Base-by-base conservation (phyloP, 306 rosid genomes). In the Castanopsis chinensis region DNA sequence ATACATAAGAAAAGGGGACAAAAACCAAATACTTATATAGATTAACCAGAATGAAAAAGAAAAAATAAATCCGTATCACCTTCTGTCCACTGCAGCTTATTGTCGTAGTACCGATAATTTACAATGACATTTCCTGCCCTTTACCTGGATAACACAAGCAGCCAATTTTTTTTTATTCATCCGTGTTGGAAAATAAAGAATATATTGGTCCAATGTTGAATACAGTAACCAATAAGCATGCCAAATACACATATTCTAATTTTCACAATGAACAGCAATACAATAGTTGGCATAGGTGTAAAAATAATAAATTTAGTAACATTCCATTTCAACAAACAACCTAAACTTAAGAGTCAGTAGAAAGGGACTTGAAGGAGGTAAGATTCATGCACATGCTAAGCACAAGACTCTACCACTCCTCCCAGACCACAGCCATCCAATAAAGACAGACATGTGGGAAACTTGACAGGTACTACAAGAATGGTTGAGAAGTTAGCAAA, bases 41-140 rank as follows among this genome's bases (percentile, higher is more conserved):
- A 80, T 45, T 21, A 69, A 54, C 52, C 23, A 78, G 35, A 58
- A 58, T 65, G 32, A 49, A 55, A 64, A 59, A 76, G 56, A 37
- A 23, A 78, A 21, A 55, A 25, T 21, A 18, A 9, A 73, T 79
- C 30, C 43, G 52, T 57, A 74, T 73, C 88, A 94, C 99, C 99
- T 91, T 95, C 98, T 1, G 87, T 82, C 77, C 72, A 84, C 83
- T 86, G 86, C 87, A 93, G 79, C 78, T 76, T 88, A 81, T 93
- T 87, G 82, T 87, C 56, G 92, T 83, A 89, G 88, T 89, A 95
- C 85, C 98, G 89, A 83, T 93, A 95, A 73, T 89, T 79, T 71
- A 91, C 93, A 59, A 75, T 67, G 70, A 95, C 94, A 77, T 78
- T 87, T 83, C 96, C 94, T 56, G 92, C 94, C 76, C 90, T 89